Evolutionary conservation across 345 rosid genomes (phyloP), one percentile per base, ranked within the genome.

Genomic region (Sonneratia caseolaris): DNA sequence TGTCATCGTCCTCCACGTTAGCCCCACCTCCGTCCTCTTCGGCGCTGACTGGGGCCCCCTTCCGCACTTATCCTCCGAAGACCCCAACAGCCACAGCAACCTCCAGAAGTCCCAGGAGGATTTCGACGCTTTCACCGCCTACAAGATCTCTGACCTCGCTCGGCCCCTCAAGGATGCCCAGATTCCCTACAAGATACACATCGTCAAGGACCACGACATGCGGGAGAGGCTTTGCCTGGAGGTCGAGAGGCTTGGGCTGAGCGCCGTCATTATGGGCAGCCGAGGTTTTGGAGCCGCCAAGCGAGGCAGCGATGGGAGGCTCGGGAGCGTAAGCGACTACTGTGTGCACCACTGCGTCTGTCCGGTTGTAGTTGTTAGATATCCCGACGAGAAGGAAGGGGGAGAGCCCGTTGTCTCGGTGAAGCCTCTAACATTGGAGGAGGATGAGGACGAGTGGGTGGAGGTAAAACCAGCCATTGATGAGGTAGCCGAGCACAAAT

Each of bases 21-120:
- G 96, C 53, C 96, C 99, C 8, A 95, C 99, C 69, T 90, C 96
- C 76, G 93, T 90, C 45, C 93, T 95, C 68, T 92, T 83, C 77
- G 99, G 99, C 70, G 99, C 99, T 66, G 99, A 95, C 70, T 95
- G 99, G 98, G 99, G 97, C 45, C 97, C 98, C 1, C 89, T 89
- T 35, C 62, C 75, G 22, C 78, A 96, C 69, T 85, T 78, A 79
- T 85, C 78, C 78, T 74, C 43, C 73, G 35, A 71, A 66, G 73
- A 76, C 70, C 48, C 78, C 4, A 74, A 21, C 40, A 19, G 24
- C 74, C 69, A 62, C 16, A n/a, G 27, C 37, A 48, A 66, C 27
- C 53, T 70, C 66, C 61, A 36, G n/a, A 72, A 65, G 70, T 64
- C 67, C 48, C 68, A 72, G 75, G 83, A 79, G 3, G 85, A 79